Evolutionary conservation across 2,329 filamentous ascomycete species (phyloP).

Genomic region (Westerdykella sp.): DNA sequence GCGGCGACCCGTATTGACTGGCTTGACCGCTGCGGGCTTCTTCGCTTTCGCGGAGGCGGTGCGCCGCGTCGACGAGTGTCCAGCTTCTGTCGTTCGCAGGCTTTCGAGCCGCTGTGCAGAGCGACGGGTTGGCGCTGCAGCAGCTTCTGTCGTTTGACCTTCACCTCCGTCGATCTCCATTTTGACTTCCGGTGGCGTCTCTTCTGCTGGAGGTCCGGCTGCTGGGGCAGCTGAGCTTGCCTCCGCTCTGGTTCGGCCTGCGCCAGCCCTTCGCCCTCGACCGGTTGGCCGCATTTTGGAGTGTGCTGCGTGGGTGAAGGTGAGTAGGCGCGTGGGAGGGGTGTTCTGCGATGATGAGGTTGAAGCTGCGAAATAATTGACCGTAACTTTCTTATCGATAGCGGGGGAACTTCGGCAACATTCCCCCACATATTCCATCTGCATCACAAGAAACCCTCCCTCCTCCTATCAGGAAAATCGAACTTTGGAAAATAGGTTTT

Average conservation of each 20-base stretch:
- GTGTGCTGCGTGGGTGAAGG: background rate
- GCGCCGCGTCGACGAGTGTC: conserved; percentile 20
- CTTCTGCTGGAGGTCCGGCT: background rate
- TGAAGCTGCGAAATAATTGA: background rate
- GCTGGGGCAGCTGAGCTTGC: background rate
- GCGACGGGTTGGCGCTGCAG: conserved; percentile 16
- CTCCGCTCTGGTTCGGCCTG: no score
- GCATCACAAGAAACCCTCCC: no score
- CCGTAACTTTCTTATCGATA: conserved; percentile 26
- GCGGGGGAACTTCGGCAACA: conserved; percentile 7
- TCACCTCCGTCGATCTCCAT: no score
- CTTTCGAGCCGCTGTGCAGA: conserved; percentile 24
- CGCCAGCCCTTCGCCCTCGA: conserved; percentile 15
- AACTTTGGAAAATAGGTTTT: no score
- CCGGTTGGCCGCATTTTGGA: conserved; percentile 29
- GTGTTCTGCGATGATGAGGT: no score
- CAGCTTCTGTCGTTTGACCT: conserved; percentile 1
- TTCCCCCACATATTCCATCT: background rate
- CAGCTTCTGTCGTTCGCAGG: conserved; percentile 22
- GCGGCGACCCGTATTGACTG: conserved; percentile 40
- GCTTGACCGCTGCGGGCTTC: conserved; percentile 24
- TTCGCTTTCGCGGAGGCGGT: conserved; percentile 20
- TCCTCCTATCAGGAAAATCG: no score
- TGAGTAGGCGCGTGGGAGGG: no score
- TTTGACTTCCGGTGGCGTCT: no score